phyloP scores from a whole-genome alignment of 805 yeast genomes.

The Saturnispora kantuleensis region DNA sequence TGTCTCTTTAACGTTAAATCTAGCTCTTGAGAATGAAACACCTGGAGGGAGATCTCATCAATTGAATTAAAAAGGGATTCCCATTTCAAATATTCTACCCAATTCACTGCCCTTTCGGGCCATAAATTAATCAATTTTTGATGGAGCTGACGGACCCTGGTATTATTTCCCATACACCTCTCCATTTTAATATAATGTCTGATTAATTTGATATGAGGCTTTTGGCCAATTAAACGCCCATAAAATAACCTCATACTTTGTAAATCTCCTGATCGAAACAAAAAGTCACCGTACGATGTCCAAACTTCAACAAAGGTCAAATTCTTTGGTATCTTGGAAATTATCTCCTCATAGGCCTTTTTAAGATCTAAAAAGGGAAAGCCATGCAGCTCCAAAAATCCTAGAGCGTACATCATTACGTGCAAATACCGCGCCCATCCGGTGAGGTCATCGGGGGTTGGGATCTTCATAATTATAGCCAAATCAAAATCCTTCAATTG shows the following conservation, averaged over 20 bases:
- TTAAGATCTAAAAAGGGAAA: slow-evolving; percentile 31
- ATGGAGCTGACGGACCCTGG: slow-evolving; percentile 64
- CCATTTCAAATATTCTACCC: slow-evolving; percentile 53
- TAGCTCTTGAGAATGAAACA: not conserved
- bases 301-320: slow-evolving; percentile 70
- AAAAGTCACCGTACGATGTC: slow-evolving; percentile 63
- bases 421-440: slow-evolving; percentile 52
- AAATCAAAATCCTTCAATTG: slow-evolving; percentile 28
- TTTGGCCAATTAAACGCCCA: slow-evolving; percentile 63
- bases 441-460: slow-evolving; percentile 23
- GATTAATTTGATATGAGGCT: slow-evolving; percentile 51
- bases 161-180: slow-evolving; percentile 61
- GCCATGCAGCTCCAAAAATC: slow-evolving; percentile 49
- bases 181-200: slow-evolving; percentile 62
- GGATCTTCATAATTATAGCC: slow-evolving; percentile 20
- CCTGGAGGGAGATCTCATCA: not conserved
- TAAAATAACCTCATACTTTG: slow-evolving; percentile 52
- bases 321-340: slow-evolving; percentile 39
- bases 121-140: slow-evolving; percentile 51
- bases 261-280: slow-evolving; percentile 50
- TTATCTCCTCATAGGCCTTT: slow-evolving; percentile 37
- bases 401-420: slow-evolving; percentile 48
- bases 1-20: not conserved
- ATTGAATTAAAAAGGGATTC: not conserved
- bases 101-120: slow-evolving; percentile 32